phyloP scores from a whole-genome alignment of 768 basidiomycete genomes.

The Infundibulicybe gibba region DNA sequence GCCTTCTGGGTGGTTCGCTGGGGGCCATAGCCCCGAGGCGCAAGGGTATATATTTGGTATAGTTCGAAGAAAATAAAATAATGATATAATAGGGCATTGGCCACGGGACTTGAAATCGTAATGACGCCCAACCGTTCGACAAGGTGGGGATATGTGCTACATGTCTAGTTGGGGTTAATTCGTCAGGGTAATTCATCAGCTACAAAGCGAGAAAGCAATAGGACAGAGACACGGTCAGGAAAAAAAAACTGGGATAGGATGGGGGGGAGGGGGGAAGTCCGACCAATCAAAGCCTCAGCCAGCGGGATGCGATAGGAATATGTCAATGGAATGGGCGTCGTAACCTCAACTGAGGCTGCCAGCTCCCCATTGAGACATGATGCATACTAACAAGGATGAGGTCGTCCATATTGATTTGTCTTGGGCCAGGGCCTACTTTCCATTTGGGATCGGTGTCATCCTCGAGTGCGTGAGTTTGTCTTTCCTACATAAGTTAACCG shows the following conservation, averaged over 20 bases:
- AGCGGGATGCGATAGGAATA: background rate
- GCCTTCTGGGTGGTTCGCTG: too few relatives aligned
- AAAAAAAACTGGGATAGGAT: background rate
- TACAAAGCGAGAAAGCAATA: too few relatives aligned
- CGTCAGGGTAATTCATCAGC: too few relatives aligned
- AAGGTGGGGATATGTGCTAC: too few relatives aligned
- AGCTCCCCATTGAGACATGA: constrained; percentile 79
- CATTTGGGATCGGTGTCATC: constrained; percentile 59
- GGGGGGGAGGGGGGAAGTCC: background rate
- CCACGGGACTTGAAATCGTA: too few relatives aligned
- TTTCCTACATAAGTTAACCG: constrained; percentile 45
- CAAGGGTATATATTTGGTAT: too few relatives aligned
- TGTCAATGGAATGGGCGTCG: constrained; percentile 27
- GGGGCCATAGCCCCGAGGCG: too few relatives aligned
- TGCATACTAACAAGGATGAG: constrained; percentile 75
- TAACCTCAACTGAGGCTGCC: constrained; percentile 76
- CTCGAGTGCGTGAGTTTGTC: constrained; percentile 49
- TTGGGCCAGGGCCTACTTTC: constrained; percentile 53
- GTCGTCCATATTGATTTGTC: constrained; percentile 59
- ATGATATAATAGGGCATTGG: too few relatives aligned
- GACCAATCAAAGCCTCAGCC: background rate
- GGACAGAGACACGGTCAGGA: too few relatives aligned
- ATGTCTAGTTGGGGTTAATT: too few relatives aligned
- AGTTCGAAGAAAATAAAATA: too few relatives aligned
- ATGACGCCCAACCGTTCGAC: too few relatives aligned